phyloP scores from a whole-genome alignment of 164 flowering plant species.

The Sextonia rubra region DNA sequence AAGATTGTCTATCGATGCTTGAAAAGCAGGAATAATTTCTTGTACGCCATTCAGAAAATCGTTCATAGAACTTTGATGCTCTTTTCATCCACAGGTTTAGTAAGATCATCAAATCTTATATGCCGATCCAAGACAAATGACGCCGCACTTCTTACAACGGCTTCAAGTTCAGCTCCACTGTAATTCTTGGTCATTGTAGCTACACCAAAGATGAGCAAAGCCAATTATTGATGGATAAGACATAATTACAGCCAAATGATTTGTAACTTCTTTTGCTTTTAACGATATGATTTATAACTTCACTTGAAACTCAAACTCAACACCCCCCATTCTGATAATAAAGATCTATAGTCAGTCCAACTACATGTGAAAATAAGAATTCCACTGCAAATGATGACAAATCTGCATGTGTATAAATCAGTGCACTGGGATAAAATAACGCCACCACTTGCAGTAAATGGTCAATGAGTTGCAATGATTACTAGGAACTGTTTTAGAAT shows the following conservation, averaged over 20 bases:
- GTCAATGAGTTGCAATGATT: too few relatives aligned
- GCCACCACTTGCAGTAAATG: too few relatives aligned
- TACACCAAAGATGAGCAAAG: constrained; percentile 28
- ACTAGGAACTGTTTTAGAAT: too few relatives aligned
- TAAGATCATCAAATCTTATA: constrained; percentile 83
- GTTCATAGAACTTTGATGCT: constrained; percentile 89
- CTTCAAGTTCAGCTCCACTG: constrained; percentile 99
- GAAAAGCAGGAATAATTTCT: constrained; percentile 99
- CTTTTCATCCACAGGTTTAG: constrained; percentile 91
- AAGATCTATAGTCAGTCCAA: too few relatives aligned
- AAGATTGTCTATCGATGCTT: constrained; percentile 94
- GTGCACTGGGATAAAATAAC: too few relatives aligned
- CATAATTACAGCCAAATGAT: too few relatives aligned
- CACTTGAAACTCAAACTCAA: not conserved
- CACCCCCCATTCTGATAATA: not conserved
- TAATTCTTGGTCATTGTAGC: constrained; percentile 97
- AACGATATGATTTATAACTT: too few relatives aligned
- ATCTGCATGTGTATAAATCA: too few relatives aligned
- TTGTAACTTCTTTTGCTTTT: too few relatives aligned
- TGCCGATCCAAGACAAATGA: constrained; percentile 92
- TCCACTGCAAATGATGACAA: too few relatives aligned
- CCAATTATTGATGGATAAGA: not conserved
- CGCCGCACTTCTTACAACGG: constrained; percentile 97
- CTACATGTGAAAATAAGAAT: too few relatives aligned
- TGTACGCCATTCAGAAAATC: constrained; percentile 86